Percentiles rank a stretch among this genome's conserved stretches.
These are phyloP conservation scores for Blastobotrys parvus DNA, from an alignment of 805 yeast genomes.

Conservation along the genomic window DNA sequence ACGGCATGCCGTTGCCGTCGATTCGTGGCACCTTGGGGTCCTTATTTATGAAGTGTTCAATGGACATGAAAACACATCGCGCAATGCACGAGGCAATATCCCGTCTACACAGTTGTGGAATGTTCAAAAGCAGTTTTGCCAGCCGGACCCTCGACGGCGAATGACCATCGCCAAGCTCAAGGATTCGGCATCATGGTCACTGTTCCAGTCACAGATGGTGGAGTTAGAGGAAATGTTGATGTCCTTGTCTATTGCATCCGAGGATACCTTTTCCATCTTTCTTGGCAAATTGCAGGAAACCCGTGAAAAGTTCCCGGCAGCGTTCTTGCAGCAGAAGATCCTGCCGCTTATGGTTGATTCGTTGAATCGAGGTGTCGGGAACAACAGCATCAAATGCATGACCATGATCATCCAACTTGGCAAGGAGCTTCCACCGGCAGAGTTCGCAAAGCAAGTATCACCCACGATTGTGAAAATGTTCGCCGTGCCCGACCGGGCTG, in stretches of 20 bases:
- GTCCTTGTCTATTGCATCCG: slow-evolving; percentile 46
- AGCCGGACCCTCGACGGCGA: slow-evolving; percentile 11
- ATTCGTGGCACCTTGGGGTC: slow-evolving; percentile 56
- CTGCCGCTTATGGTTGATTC: slow-evolving; percentile 62
- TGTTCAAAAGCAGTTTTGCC: slow-evolving; percentile 9
- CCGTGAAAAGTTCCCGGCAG: slow-evolving; percentile 33
- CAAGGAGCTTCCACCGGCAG: slow-evolving; percentile 25
- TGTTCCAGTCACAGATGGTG: slow-evolving; percentile 39
- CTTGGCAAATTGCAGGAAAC: slow-evolving; percentile 30
- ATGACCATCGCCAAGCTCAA: slow-evolving; percentile 12
- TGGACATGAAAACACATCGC: slow-evolving; percentile 12
- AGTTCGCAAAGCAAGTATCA: slow-evolving; percentile 38
- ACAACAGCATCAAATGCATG: slow-evolving; percentile 16
- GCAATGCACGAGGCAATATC: slow-evolving; percentile 8
- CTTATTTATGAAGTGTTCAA: slow-evolving; percentile 43
- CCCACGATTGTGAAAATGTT: slow-evolving; percentile 62
- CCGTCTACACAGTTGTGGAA: slow-evolving; percentile 12
- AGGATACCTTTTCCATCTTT: slow-evolving; percentile 44
- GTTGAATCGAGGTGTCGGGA: slow-evolving; percentile 22
- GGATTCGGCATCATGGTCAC: slow-evolving; percentile 14
- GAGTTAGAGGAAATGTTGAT: slow-evolving; percentile 44
- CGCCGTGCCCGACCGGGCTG: slow-evolving; percentile 62
- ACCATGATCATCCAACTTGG: slow-evolving; percentile 27
- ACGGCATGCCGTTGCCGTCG: slow-evolving; percentile 32
- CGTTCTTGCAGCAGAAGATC: slow-evolving; percentile 50